Percentiles rank a stretch among this genome's conserved stretches.
Evolutionary conservation across 1,284 basidiomycete species (phyloP).

Genomic region (Coniophora puteana): DNA sequence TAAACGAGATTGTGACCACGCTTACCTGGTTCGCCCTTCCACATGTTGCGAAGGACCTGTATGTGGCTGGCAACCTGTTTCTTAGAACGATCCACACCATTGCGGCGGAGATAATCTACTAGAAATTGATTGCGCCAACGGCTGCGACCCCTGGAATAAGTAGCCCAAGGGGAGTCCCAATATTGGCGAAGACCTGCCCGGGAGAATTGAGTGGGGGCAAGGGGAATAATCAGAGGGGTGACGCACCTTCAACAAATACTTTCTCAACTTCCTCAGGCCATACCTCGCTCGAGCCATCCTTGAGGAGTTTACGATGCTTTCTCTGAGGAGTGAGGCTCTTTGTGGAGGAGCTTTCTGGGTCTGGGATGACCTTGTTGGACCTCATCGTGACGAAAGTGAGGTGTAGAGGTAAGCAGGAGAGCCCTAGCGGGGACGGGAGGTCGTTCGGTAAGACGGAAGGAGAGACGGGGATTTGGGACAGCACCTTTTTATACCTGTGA

Average conservation of each 20-base stretch:
- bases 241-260: constrained; percentile 68
- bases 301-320: constrained; percentile 78
- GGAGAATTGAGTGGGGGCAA: constrained; percentile 4
- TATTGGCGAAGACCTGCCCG: constrained; percentile 63
- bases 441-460: constrained; percentile 11
- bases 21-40: constrained; percentile 74
- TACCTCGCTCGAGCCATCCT: constrained; percentile 76
- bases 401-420: constrained; percentile 23
- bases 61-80: constrained; percentile 84
- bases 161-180: constrained; percentile 75
- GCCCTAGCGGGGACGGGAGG: constrained; percentile 16
- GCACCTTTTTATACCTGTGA: neutral
- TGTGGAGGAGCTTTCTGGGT: constrained; percentile 25
- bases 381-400: constrained; percentile 25
- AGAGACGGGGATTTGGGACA: constrained; percentile 1
- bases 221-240: constrained; percentile 7
- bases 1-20: constrained; percentile 9
- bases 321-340: constrained; percentile 69
- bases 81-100: constrained; percentile 67
- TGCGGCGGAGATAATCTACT: constrained; percentile 68
- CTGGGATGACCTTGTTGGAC: constrained; percentile 18
- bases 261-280: constrained; percentile 75
- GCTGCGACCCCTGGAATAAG: constrained; percentile 70
- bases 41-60: constrained; percentile 80
- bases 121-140: constrained; percentile 80